Evolutionary conservation across 2,329 filamentous ascomycete genomes (phyloP).

Genomic region (Coniella vitis): DNA sequence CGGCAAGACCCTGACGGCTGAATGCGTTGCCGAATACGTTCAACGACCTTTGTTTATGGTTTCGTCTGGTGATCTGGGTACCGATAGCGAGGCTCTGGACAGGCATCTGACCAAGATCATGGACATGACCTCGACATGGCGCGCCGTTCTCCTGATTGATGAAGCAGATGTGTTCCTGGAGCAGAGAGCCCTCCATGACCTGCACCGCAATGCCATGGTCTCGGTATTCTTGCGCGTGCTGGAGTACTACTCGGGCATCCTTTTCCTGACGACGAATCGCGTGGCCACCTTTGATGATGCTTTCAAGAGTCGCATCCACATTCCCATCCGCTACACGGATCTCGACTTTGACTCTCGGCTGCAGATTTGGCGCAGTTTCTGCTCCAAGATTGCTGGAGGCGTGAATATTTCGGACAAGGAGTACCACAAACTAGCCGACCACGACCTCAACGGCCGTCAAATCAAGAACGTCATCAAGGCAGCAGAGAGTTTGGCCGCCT

Average conservation of each 20-base stretch:
- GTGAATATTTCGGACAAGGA: conserved; percentile 20
- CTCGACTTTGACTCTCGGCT: conserved; percentile 7
- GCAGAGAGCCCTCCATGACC: conserved; percentile 14
- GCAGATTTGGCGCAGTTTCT: conserved; percentile 19
- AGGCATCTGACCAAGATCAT: conserved; percentile 9
- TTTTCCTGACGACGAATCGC: conserved; percentile 36
- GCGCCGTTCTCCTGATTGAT: conserved; percentile 21
- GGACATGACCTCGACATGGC: conserved; percentile 18
- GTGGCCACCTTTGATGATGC: conserved; percentile 35
- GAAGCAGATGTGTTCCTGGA: conserved; percentile 21
- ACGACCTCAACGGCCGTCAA: conserved; percentile 22
- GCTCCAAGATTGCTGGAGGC: conserved; percentile 16
- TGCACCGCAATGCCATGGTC: conserved; percentile 16
- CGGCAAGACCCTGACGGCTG: conserved; percentile 31
- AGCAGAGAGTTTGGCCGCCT: conserved; percentile 27
- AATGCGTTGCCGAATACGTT: conserved; percentile 28
- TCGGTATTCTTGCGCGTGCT: conserved; percentile 21
- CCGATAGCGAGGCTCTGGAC: conserved; percentile 11
- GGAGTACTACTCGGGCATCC: conserved; percentile 31
- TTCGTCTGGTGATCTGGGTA: conserved; percentile 21
- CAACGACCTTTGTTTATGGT: conserved; percentile 30
- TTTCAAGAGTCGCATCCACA: conserved; percentile 32
- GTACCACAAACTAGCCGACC: conserved; percentile 17
- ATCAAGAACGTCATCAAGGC: conserved; percentile 25
- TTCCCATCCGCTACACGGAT: conserved; percentile 27